Base-by-base conservation (phyloP, 2,329 filamentous ascomycete species). In the Cladosporium sp. region DNA sequence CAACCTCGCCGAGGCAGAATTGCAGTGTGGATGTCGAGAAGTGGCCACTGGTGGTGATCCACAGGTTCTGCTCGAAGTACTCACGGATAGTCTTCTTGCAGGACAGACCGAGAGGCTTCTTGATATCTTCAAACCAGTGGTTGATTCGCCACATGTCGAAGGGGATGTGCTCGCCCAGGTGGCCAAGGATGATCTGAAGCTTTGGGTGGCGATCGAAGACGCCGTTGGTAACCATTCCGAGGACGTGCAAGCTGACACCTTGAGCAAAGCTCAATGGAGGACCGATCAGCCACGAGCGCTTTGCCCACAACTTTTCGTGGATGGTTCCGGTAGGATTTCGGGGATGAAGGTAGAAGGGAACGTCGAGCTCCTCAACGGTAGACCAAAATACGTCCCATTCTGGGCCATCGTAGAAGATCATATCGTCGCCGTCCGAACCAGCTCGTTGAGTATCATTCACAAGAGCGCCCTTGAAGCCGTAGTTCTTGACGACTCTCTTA, bases 291-390 rank as follows among this genome's bases (percentile, higher is more conserved):
- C 83, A 89, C 72, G 83, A 83, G 26, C 86, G 80, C 69, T 87
- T 80, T 1, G 82, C 83, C 80, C 83, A 89, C 7, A 88, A 80
- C 71, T 85, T 85, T 5, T 88, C 84, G 69, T 84, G 79, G 64
- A 87, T 81, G 21, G 79, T 80, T 7, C 85, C 86, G 4, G 71
- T 73, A 1, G 73, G 72, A 53, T 72, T 72, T 57, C 84, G 79
- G 0, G 87, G 88, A 73, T 90, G 88, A 0, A 90, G 79, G 71
- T 89, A 90, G 58, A 90, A 81, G 0, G 87, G 87, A 0, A 89
- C 86, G 65, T 89, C 85, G 0, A 90, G 82, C 52, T 88, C 84
- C 1, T 80, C 80, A 10, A 83, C 81, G 0, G 82, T 83, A 14
- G 80, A 72, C 87, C 87, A 89, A 80, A 90, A 89, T 26, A 82